Evolutionary conservation across 257 asterid species (phyloP).

Genomic region (Nicotiana tomentosiformis): DNA sequence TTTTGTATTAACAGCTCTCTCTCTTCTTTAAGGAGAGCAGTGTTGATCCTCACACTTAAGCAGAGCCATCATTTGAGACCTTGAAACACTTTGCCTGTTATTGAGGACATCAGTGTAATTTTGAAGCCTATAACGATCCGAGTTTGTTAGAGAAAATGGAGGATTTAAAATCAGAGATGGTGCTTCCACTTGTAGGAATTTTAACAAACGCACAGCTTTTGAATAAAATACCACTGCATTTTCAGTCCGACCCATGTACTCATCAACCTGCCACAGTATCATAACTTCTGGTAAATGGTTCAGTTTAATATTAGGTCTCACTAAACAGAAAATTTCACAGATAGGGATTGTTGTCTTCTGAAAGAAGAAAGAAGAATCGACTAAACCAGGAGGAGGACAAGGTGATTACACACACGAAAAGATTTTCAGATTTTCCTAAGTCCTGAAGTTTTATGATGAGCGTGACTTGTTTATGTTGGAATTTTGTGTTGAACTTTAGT

Average conservation of each 20-base stretch:
- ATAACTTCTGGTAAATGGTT: conserved; percentile 8
- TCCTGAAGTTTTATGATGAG: neutral
- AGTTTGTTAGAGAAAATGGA: conserved; percentile 68
- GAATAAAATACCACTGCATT: conserved; percentile 55
- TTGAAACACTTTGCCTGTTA: conserved; percentile 59
- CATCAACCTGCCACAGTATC: conserved; percentile 51
- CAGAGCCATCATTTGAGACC: conserved; percentile 56
- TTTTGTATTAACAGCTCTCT: conserved; percentile 6
- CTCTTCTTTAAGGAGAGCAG: conserved; percentile 27
- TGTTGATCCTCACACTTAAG: conserved; percentile 43
- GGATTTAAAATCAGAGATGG: conserved; percentile 71
- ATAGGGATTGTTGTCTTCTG: neutral
- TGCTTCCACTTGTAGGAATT: conserved; percentile 69
- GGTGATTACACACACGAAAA: neutral
- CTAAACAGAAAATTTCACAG: neutral
- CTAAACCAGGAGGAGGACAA: neutral
- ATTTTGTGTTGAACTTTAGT: conserved; percentile 3
- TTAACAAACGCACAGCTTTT: conserved; percentile 50
- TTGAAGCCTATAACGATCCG: conserved; percentile 63
- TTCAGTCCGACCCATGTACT: conserved; percentile 57
- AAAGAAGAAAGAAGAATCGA: neutral
- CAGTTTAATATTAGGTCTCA: neutral
- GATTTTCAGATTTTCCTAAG: neutral
- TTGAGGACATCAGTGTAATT: conserved; percentile 56
- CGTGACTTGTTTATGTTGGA: neutral